Base-by-base conservation (phyloP, 2,329 filamentous ascomycete species). In the Sphaerulina musiva region DNA sequence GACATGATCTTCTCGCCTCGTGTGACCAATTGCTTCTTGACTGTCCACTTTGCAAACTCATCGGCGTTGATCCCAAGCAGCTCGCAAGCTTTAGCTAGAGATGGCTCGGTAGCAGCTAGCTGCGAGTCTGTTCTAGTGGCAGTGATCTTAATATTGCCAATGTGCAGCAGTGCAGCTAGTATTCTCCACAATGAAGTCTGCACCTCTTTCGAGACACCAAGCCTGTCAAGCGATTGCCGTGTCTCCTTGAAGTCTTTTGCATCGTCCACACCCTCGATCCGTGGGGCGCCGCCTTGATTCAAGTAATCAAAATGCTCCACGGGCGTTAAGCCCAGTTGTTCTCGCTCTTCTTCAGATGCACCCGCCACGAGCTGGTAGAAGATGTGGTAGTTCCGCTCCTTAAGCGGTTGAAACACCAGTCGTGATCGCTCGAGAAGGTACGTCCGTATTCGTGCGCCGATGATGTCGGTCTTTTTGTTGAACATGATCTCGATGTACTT, bases 401-500 rank as follows among this genome's bases (percentile, higher is more conserved):
- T 97, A 60, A 96, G 77, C 41, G 93, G 93, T 70, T 98, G 93
- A 73, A 97, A 98, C 14, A 97, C 93, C 66, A 98, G 78, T 75
- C 93, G 86, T 58, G 93, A 97, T 57, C 93, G 87, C 72, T 98
- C 93, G 43, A 98, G 78, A 62, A 98, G 78, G 69, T 98, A 98
- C 53, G 91, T 96, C 65, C 93, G 82, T 69, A 98, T 98, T 76
- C 95, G 95, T 53, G 93, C 93, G 63, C 93, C 93, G 68, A 97
- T 96, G 66, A 98, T 98, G 70, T 95, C 93, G 59, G 89, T 95
- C 67, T 86, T 82, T 59, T 89, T 83, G 74, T 97, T 91, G 72
- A 98, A 98, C 89, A 97, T 92, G 70, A 98, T 98, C 76, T 98
- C 93, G 66, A 98, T 97, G 73, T 98, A 98, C 79, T 98, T 98